Percentiles rank a stretch among this genome's conserved stretches.
Conservation (phyloP, 2,329 filamentous ascomycete species). For the Aspergillus proliferans region DNA sequence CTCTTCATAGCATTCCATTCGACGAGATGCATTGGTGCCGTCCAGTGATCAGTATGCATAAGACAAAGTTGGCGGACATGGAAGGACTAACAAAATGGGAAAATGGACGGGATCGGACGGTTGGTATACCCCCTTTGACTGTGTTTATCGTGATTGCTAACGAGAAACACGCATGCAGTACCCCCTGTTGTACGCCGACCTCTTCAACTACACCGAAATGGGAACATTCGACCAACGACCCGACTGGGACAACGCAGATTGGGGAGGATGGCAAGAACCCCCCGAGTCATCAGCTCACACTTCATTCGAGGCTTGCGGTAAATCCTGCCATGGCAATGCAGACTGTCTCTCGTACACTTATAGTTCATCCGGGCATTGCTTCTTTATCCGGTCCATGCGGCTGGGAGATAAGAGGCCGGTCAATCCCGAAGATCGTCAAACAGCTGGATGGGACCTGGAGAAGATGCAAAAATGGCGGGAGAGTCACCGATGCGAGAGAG, state of each 20-base stretch:
- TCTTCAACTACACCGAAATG: constrained; percentile 24
- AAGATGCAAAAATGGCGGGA: constrained; percentile 18
- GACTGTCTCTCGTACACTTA: constrained; percentile 24
- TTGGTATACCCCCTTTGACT: constrained; percentile 7
- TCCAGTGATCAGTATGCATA: constrained; percentile 46
- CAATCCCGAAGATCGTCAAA: constrained; percentile 7
- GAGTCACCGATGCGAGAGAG: constrained; percentile 13
- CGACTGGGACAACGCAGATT: constrained; percentile 33
- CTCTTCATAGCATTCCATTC: constrained; percentile 46
- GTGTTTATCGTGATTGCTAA: not conserved
- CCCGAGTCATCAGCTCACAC: constrained; percentile 20
- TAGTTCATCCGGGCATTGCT: constrained; percentile 14
- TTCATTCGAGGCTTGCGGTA: constrained; percentile 24
- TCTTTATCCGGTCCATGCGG: constrained; percentile 18
- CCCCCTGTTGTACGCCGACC: constrained; percentile 22
- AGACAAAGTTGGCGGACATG: constrained; percentile 45
- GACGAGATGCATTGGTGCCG: constrained; percentile 46
- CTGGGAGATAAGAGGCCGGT: constrained; percentile 13
- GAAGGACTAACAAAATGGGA: constrained; percentile 44
- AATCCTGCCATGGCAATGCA: constrained; percentile 17
- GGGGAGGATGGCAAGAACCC: constrained; percentile 23
- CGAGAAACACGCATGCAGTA: constrained; percentile 3
- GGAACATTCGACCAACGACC: constrained; percentile 12
- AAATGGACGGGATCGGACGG: constrained; percentile 13
- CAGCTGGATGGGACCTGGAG: constrained; percentile 23